These are phyloP conservation scores for Penicillium sp. DNA, from an alignment of 2,329 filamentous ascomycete species.

Conservation along the genomic window DNA sequence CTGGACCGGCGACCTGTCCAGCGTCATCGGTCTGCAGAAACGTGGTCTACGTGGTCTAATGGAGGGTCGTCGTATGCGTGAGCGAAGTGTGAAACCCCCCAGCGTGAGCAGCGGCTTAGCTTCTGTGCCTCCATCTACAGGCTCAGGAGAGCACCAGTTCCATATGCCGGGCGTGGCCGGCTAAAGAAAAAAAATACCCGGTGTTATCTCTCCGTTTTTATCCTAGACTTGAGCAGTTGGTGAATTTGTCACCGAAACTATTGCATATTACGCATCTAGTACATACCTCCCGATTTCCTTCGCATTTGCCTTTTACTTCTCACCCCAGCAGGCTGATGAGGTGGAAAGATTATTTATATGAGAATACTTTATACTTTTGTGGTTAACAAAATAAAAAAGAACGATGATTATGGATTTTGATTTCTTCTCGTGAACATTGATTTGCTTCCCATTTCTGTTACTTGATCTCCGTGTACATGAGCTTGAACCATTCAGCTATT, in stretches of 20 bases:
- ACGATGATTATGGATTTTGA: not conserved
- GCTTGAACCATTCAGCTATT: no score
- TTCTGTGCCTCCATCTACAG: slow-evolving; percentile 16
- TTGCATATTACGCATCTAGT: not conserved
- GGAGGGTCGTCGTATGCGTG: slow-evolving; percentile 85
- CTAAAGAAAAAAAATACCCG: not conserved
- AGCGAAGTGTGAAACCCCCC: slow-evolving; percentile 55
- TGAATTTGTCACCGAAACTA: not conserved
- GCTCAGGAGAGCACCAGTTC: slow-evolving; percentile 16
- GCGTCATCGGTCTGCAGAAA: slow-evolving; percentile 94
- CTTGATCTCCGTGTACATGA: no score
- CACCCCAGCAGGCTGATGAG: slow-evolving; percentile 18
- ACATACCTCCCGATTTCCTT: not conserved
- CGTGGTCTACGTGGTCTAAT: slow-evolving; percentile 86
- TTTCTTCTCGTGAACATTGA: not conserved
- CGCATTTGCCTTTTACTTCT: slow-evolving; percentile 6
- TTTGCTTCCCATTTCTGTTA: no score
- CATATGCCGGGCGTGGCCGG: slow-evolving; percentile 17
- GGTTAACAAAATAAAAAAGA: not conserved
- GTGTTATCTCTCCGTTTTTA: not conserved
- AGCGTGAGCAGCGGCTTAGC: slow-evolving; percentile 22
- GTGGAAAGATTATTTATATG: not conserved
- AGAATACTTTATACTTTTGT: not conserved
- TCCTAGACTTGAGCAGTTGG: not conserved
- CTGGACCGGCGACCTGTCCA: slow-evolving; percentile 73